phyloP scores from a whole-genome alignment of 208 protist genomes.

The Borovskyia barvae region DNA sequence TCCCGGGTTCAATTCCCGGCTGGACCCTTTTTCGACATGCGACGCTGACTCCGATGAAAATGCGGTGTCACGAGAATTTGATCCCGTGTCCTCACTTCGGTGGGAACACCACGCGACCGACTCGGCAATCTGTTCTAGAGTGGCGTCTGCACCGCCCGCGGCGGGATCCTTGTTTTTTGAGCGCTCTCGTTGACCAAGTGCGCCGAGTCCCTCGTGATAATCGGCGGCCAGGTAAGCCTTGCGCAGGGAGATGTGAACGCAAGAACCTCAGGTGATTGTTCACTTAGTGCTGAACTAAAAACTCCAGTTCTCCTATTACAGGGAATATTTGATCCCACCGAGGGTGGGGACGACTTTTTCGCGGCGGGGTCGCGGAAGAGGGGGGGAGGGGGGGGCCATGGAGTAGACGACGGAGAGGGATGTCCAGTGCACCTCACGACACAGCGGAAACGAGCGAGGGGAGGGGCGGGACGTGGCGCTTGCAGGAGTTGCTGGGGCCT shows the following conservation, averaged over 20 bases:
- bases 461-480: too few species aligned
- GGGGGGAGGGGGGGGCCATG: background rate
- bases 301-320: conserved; percentile 57
- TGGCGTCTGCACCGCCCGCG: too few species aligned
- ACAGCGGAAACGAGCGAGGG: background rate
- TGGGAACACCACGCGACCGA: background rate
- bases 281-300: conserved; percentile 60
- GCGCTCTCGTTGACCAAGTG: too few species aligned
- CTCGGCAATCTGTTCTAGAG: background rate
- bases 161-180: too few species aligned
- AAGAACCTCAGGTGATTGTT: conserved; percentile 91
- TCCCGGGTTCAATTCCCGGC: conserved; percentile 86
- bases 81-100: background rate
- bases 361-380: background rate
- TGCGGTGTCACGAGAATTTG: too few species aligned
- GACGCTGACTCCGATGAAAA: too few species aligned
- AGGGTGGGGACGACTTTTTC: conserved; percentile 29
- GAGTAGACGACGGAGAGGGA: too few species aligned
- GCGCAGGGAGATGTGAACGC: conserved; percentile 89
- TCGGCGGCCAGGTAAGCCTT: conserved; percentile 70
- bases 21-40: conserved; percentile 55
- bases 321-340: conserved; percentile 58
- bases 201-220: too few species aligned
- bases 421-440: too few species aligned
- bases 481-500: too few species aligned